Evolutionary conservation across 169 alveolate genomes (phyloP), one percentile per base, ranked within the genome.

Genomic region (Eimeria maxima): DNA sequence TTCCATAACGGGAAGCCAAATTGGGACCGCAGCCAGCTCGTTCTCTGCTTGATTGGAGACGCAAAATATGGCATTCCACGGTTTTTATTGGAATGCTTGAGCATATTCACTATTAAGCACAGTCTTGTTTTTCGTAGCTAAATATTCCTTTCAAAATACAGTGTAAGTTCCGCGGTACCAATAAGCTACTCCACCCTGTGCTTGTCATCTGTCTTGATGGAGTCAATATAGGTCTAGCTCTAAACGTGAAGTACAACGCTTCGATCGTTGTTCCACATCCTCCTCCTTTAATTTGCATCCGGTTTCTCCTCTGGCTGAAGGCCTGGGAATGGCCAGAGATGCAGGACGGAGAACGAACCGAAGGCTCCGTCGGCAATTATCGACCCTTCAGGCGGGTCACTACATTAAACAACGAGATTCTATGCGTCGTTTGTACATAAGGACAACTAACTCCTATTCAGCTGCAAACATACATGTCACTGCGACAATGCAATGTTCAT

Each of bases 11-110:
- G 80, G 45, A 29, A 29, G 80, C 5, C 24, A 0, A 27, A 55
- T 73, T 38, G n/a, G 55, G 83, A 73, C 83, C 83, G 55, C 83
- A 73, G 83, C 83, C 83, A 38, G 55, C 29, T 0, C 29, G 83
- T 18, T 73, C 83, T 3, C 83, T 2, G 55, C 29, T 38, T 38
- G 50, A 0, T 38, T 4, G 83, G 55, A 50, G 53, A 16, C 24
- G 53, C 0, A 29, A 16, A 73, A 73, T 55, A 5, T 5, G 53
- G 8, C n/a, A 1, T 73, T 14, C 6, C 27, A 22, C 13, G 83
- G 50, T 13, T 73, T 6, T 38, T 5, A 44, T 4, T 73, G 4
- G 55, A 73, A 33, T 33, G 53, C 53, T 33, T 14, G 83, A 16
- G 55, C 83, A 38, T 14, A 53, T 16, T 18, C 29, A 38, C 27